Evolutionary conservation across 148 eudicot genomes (phyloP).

Genomic region (Dianthus caryophyllus): DNA sequence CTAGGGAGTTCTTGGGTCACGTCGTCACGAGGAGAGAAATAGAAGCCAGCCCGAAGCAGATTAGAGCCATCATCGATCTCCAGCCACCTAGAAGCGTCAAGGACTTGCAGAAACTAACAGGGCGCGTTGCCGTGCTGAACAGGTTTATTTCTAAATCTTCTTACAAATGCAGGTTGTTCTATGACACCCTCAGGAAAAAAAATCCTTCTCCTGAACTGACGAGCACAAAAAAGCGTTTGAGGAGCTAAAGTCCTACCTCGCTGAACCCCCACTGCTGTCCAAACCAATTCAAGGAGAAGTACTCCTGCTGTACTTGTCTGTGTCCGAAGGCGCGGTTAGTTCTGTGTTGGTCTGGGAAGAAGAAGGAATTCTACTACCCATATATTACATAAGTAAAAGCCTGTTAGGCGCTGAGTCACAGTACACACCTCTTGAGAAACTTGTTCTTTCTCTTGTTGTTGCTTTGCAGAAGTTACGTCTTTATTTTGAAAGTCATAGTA

Average conservation of each 20-base stretch:
- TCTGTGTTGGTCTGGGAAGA: neutral
- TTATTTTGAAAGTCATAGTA: no score
- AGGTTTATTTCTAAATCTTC: neutral
- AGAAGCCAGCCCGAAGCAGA: neutral
- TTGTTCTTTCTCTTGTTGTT: neutral
- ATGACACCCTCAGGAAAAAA: neutral
- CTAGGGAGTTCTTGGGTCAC: neutral
- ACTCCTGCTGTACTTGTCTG: neutral
- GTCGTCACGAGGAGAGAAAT: neutral
- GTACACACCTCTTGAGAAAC: neutral
- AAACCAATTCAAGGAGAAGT: no score
- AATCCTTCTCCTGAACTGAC: neutral
- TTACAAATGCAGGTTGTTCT: neutral
- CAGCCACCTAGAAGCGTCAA: neutral
- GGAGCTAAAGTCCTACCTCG: neutral
- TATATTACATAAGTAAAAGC: neutral
- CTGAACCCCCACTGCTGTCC: no score
- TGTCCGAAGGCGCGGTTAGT: neutral
- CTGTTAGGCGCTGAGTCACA: neutral
- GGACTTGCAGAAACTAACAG: neutral
- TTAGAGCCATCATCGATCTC: neutral
- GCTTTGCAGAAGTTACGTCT: neutral
- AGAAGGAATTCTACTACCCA: neutral
- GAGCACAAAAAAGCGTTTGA: neutral
- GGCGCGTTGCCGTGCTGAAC: neutral